These are phyloP conservation scores for Tuber microsphaerosporum DNA, from an alignment of 495 filamentous ascomycete genomes.

Conservation along the genomic window DNA sequence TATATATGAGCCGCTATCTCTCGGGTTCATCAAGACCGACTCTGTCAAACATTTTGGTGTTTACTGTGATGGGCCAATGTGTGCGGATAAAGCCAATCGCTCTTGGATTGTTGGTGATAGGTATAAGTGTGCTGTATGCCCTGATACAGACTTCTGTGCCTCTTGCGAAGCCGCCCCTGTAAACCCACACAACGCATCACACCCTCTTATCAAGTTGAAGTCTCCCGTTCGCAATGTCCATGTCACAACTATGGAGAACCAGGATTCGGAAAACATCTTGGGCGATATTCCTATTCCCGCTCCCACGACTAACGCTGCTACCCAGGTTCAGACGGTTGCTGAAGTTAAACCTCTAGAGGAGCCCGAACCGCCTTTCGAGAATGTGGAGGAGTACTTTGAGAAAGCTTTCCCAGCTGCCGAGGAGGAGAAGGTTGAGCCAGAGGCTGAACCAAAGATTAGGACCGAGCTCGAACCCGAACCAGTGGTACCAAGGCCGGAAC, in stretches of 20 bases:
- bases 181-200: slow-evolving; percentile 83
- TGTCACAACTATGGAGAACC: slow-evolving; percentile 75
- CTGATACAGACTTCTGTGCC: slow-evolving; percentile 93
- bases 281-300: slow-evolving; percentile 30
- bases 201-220: slow-evolving; percentile 96
- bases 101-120: slow-evolving; percentile 75
- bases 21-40: slow-evolving; percentile 40
- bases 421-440: slow-evolving; percentile 36
- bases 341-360: slow-evolving; percentile 58
- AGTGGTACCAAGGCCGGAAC: slow-evolving; percentile 3
- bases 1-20: slow-evolving; percentile 68
- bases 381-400: slow-evolving; percentile 41
- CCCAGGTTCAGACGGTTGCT: slow-evolving; percentile 63
- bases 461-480: background rate
- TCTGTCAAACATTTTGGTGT: slow-evolving; percentile 67
- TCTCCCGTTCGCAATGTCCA: slow-evolving; percentile 82
- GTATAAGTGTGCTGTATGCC: slow-evolving; percentile 96
- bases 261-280: slow-evolving; percentile 44
- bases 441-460: background rate
- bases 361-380: slow-evolving; percentile 35
- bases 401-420: slow-evolving; percentile 22
- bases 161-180: slow-evolving; percentile 81
- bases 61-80: slow-evolving; percentile 92
- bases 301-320: slow-evolving; percentile 51
- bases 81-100: slow-evolving; percentile 50